These are phyloP conservation scores for Auxenochlorella protothecoides DNA, from an alignment of 139 green algal genomes.

Conservation along the genomic window DNA sequence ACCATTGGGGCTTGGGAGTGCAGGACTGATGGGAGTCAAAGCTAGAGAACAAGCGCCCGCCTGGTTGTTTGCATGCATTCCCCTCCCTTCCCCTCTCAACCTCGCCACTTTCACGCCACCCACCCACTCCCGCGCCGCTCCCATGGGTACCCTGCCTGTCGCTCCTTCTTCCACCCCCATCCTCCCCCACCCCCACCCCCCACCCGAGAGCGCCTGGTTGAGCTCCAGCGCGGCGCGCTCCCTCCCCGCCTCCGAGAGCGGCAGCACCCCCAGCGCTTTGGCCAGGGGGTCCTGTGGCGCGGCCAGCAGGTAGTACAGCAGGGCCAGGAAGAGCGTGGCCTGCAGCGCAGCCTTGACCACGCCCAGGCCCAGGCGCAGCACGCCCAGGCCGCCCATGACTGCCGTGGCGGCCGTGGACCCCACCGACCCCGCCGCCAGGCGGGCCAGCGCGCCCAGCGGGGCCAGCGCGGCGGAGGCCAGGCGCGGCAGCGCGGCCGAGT, in stretches of 20 bases:
- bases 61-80: too few species aligned
- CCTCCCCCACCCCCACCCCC: conserved; percentile 3
- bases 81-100: background rate
- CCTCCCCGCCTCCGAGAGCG: conserved; percentile 28
- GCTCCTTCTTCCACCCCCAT: background rate
- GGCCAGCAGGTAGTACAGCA: conserved; percentile 49
- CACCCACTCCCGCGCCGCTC: background rate
- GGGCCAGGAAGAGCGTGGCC: conserved; percentile 29
- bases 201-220: conserved; percentile 22
- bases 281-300: conserved; percentile 38
- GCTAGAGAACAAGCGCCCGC: too few species aligned
- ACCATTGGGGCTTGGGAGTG: too few species aligned
- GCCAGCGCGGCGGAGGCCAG: conserved; percentile 22
- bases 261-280: conserved; percentile 31
- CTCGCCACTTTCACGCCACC: background rate
- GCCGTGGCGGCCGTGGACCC: conserved; percentile 38
- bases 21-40: too few species aligned
- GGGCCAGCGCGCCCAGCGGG: conserved; percentile 31
- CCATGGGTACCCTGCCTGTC: background rate
- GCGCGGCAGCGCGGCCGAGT: conserved; percentile 22
- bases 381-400: conserved; percentile 35
- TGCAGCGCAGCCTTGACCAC: conserved; percentile 33
- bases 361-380: conserved; percentile 41
- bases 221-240: conserved; percentile 23
- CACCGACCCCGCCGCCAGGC: conserved; percentile 18